phyloP scores from a whole-genome alignment of 2,329 filamentous ascomycete genomes.

The Neonectria coccinea region DNA sequence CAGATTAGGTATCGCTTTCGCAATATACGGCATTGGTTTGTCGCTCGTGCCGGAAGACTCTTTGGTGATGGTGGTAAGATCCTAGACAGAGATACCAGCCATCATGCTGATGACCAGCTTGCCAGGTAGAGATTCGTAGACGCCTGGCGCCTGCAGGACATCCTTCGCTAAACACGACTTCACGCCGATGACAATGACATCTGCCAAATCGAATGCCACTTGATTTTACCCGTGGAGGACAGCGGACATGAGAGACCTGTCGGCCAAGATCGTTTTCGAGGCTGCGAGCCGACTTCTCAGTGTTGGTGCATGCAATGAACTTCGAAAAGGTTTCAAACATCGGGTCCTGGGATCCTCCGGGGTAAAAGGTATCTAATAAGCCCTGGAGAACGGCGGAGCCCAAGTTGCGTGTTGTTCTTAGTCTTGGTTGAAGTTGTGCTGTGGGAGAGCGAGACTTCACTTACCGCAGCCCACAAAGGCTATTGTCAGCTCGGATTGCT shows the following conservation, averaged over 20 bases:
- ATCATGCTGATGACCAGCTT: slow-evolving; percentile 25
- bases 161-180: slow-evolving; percentile 18
- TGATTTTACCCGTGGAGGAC: slow-evolving; percentile 10
- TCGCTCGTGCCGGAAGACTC: background rate
- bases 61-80: background rate
- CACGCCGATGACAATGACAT: slow-evolving; percentile 17
- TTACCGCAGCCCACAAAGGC: slow-evolving; percentile 12
- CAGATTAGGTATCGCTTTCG: slow-evolving; percentile 21
- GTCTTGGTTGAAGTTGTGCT: background rate
- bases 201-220: slow-evolving; percentile 1
- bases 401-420: slow-evolving; percentile 18
- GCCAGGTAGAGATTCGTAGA: background rate
- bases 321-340: background rate
- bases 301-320: slow-evolving; percentile 23
- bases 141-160: background rate
- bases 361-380: slow-evolving; percentile 16
- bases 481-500: background rate
- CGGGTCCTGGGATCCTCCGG: background rate
- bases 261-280: slow-evolving; percentile 1
- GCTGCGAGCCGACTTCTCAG: background rate
- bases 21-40: background rate
- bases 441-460: background rate
- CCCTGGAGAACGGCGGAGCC: slow-evolving; percentile 18
- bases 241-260: slow-evolving; percentile 9
- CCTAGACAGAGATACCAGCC: slow-evolving; percentile 11